Conservation (phyloP, 768 basidiomycete genomes). For the button mushroom (Agaricus bisporus) region DNA sequence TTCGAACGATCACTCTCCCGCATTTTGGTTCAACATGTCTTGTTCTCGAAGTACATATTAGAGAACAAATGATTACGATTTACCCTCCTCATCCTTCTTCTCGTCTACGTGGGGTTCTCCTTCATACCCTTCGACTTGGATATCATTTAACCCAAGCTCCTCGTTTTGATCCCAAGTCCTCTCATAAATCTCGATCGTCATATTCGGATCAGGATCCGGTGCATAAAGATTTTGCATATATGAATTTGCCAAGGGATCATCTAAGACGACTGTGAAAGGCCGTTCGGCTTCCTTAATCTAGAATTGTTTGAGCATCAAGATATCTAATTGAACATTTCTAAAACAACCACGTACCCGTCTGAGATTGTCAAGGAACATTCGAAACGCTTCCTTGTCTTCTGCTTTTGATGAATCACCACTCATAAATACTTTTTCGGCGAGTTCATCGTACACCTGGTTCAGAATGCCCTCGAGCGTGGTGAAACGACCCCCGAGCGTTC, state of each 20-base stretch:
- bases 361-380: constrained; percentile 67
- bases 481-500: constrained; percentile 95
- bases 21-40: no score
- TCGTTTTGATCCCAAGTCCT: constrained; percentile 90
- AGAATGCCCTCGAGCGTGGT: constrained; percentile 96
- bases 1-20: no score
- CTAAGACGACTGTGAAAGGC: constrained; percentile 89
- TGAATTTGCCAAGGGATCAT: constrained; percentile 93
- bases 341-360: constrained; percentile 51
- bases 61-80: no score
- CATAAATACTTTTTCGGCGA: constrained; percentile 81
- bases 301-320: not conserved
- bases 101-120: constrained; percentile 18
- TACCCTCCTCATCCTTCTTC: not conserved
- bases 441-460: constrained; percentile 91
- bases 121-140: constrained; percentile 75
- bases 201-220: constrained; percentile 93
- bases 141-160: constrained; percentile 88
- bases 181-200: constrained; percentile 79
- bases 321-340: not conserved
- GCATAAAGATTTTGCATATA: constrained; percentile 97
- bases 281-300: constrained; percentile 74
- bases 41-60: no score
- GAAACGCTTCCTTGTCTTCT: constrained; percentile 56
- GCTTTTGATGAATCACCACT: constrained; percentile 56